Evolutionary conservation across 148 eudicot genomes (phyloP), one percentile per base, ranked within the genome.

Genomic region (Rhododendron molle): DNA sequence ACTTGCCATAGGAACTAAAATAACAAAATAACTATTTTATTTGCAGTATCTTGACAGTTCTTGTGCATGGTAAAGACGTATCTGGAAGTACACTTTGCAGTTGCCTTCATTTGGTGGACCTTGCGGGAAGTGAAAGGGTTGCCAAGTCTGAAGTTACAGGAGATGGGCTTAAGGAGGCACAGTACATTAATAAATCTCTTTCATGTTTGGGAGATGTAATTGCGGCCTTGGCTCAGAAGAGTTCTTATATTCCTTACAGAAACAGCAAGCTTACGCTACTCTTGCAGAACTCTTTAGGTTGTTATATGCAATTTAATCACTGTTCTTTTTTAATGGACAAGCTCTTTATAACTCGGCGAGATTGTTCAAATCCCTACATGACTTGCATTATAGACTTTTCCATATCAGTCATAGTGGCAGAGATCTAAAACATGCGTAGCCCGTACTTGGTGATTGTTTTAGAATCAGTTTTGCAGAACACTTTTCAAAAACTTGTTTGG

Each of bases 211-310:
- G 93, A 84, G 95, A 96, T 87, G 97, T 95, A 86, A 92, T 96
- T 69, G 83, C 95, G 36, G 96, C 98, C 40, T 91, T 93, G 89
- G 94, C 97, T 83, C 98, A 94, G 89, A 96, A 96, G 88, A 94
- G 82, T 46, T 87, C 99, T 60, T 79, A 93, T 86, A 90, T 89
- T 47, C 95, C 95, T 65, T 92, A 96, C 84, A 85, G 92, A 85
- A 93, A 93, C 93, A 94, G 97, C 93, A 96, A 94, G 88, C 96
- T 96, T 69, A 95, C 97, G 23, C 83, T 91, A 44, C 91, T 94
- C 80, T 85, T 96, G 90, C 97, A 96, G 94, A 93, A 95, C 89
- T 91, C 95, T 50, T 88, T 96, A 92, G 99, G 99, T 96, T 86
- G 38, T 73, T 7, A 18, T 81, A 10, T 73, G 20, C 72, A 6